phyloP scores from a whole-genome alignment of 2,329 filamentous ascomycete genomes.

The Aureobasidium lini region DNA sequence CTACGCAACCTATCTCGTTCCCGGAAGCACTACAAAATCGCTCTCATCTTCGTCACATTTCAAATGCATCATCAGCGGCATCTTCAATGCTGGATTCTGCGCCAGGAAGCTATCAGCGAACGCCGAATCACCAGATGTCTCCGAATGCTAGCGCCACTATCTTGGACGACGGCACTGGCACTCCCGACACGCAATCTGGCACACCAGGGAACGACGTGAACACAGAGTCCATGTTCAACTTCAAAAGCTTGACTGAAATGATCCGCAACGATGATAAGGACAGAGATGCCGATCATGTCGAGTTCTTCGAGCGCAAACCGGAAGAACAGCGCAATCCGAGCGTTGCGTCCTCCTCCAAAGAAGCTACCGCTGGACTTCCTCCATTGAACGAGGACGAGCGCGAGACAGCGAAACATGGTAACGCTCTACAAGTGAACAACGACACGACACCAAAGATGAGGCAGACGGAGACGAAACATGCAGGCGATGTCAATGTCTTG shows the following conservation, averaged over 20 bases:
- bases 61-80: conserved; percentile 74
- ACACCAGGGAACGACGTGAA: conserved; percentile 44
- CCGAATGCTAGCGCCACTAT: conserved; percentile 1
- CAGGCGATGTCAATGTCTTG: conserved; percentile 4
- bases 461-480: background rate
- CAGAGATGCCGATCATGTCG: conserved; percentile 32
- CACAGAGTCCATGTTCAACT: conserved; percentile 82
- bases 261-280: conserved; percentile 59
- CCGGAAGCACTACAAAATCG: conserved; percentile 15
- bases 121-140: background rate
- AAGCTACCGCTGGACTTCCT: background rate
- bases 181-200: conserved; percentile 17
- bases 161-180: conserved; percentile 2
- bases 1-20: conserved; percentile 21
- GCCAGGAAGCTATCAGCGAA: conserved; percentile 34
- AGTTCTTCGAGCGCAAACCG: conserved; percentile 23
- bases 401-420: background rate
- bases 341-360: background rate
- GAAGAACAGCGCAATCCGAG: background rate
- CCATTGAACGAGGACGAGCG: background rate
- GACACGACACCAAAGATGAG: background rate
- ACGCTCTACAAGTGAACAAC: background rate
- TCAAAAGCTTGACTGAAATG: conserved; percentile 76
- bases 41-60: conserved; percentile 60
- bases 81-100: conserved; percentile 68